phyloP scores from a whole-genome alignment of 331 rosid genomes.

The Cucumis variabilis region DNA sequence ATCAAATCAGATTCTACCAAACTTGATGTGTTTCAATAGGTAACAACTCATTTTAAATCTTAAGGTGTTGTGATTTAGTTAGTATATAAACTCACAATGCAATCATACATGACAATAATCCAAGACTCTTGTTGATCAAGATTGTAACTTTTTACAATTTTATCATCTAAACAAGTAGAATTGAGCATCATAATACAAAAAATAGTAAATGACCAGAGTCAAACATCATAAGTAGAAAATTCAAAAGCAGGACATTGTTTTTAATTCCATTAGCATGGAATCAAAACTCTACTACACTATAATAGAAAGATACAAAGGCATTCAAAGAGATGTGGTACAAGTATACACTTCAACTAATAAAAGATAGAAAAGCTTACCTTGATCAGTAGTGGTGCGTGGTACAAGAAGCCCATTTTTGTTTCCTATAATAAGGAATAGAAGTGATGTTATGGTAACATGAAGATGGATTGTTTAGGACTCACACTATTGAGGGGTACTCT shows the following conservation, averaged over 20 bases:
- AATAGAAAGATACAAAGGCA: background rate
- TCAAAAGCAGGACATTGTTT: no score
- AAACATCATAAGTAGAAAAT: no score
- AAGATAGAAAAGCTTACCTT: slow-evolving; percentile 43
- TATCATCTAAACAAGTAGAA: background rate
- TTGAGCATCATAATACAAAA: background rate
- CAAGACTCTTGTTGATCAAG: background rate
- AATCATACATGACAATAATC: background rate
- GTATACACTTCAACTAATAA: no score
- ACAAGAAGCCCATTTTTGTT: slow-evolving; percentile 96
- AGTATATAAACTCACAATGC: background rate
- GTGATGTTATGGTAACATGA: background rate
- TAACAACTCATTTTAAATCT: no score
- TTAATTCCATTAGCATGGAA: no score
- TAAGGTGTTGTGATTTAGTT: no score
- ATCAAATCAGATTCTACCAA: no score
- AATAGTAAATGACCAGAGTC: background rate
- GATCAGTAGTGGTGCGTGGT: slow-evolving; percentile 95
- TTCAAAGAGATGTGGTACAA: background rate
- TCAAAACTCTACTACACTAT: no score
- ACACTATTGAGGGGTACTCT: background rate
- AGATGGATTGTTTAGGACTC: background rate
- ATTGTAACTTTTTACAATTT: background rate
- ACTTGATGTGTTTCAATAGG: no score
- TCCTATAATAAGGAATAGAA: slow-evolving; percentile 45